These are phyloP conservation scores for Liquidambar formosana DNA, from an alignment of 164 flowering plant species.

Conservation along the genomic window DNA sequence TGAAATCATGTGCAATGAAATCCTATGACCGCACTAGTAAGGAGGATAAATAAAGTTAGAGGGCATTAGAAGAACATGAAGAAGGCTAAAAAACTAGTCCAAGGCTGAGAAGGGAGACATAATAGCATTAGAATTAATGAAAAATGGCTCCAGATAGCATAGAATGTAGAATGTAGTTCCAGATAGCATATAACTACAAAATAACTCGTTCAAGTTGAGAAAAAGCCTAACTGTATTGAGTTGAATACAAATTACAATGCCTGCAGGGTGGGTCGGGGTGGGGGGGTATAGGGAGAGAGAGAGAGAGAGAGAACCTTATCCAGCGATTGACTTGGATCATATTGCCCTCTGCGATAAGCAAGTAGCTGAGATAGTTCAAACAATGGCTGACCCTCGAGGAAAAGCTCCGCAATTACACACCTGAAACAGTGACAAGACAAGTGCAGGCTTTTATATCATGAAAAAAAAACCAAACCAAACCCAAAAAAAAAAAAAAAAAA, in stretches of 20 bases:
- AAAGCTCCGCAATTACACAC: constrained; percentile 98
- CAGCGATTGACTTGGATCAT: constrained; percentile 87
- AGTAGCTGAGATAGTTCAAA: constrained; percentile 96
- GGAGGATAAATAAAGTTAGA: not conserved
- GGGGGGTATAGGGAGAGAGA: not conserved
- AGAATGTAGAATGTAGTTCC: no score
- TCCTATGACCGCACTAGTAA: not conserved
- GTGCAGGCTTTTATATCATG: not conserved
- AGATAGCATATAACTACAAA: no score
- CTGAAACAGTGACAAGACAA: constrained; percentile 35
- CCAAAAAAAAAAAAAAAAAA: no score
- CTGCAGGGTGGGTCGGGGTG: no score
- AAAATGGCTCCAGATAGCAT: no score
- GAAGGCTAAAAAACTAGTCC: not conserved
- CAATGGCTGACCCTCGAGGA: constrained; percentile 97
- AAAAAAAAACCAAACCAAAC: no score
- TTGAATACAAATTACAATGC: not conserved
- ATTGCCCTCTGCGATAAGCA: constrained; percentile 97
- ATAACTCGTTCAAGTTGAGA: no score
- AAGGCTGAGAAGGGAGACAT: not conserved
- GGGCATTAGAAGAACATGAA: no score
- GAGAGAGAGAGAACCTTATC: constrained; percentile 65
- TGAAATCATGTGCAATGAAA: not conserved
- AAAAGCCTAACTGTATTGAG: no score
- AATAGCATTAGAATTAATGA: no score